Base-by-base conservation (phyloP, 495 filamentous ascomycete genomes). In the Copromyces sp. region DNA sequence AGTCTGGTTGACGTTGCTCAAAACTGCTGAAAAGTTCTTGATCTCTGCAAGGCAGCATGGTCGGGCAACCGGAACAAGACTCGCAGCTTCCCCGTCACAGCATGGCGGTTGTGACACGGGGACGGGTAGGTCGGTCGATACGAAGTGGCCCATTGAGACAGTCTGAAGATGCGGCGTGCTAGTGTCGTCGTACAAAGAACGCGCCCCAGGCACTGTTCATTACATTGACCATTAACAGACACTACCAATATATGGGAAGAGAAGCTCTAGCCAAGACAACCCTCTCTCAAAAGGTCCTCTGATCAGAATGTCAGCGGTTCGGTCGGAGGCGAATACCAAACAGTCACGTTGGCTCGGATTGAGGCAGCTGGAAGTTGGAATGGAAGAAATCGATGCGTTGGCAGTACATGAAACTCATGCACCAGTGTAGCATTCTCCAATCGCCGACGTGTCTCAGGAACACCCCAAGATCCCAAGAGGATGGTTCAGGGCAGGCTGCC, bases 331-430 rank as follows among this genome's bases (percentile, higher is more conserved):
- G 47, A 17, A 39, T 61, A 69, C 70, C 16, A 32, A 78, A 81
- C 78, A 65, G 29, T 65, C 53, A 65, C 29, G 53, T 65, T 35
- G 32, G 53, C 53, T 65, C 53, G 29, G 53, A 68, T 65, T 53
- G 73, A 71, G 11, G 65, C 68, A 65, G 68, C 68, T 65, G 53
- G 53, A 69, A 73, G 71, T 44, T 71, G 61, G 69, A 71, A 68
- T 71, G 70, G 37, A 53, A 68, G 65, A 73, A 37, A 74, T 68
- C 71, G 74, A 69, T 74, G 75, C 71, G 72, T 72, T 81, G 80
- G 78, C 80, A 79, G 73, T 77, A 78, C 78, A 78, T 77, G 71
- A 78, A 77, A 79, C 76, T 24, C 32, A 29, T 42, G 37, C 39
- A 68, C 41, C 40, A 70, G 16, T 45, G 69, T 69, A 59, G 41